These are phyloP conservation scores for Williopsis jadinii DNA, from an alignment of 1,139 yeast genomes.

Conservation along the genomic window DNA sequence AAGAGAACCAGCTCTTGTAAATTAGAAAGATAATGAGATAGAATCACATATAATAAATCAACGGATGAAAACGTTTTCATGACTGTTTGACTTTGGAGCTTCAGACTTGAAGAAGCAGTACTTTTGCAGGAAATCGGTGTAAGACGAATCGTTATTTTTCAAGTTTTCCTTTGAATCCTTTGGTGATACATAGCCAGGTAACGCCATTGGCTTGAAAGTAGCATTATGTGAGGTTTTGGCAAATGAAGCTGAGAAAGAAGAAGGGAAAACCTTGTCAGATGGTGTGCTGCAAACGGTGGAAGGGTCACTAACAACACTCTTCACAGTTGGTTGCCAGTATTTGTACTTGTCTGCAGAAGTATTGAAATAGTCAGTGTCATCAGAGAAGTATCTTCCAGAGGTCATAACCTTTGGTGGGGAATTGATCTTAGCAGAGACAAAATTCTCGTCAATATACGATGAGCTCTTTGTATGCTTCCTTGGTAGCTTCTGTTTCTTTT, in stretches of 20 bases:
- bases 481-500: conserved; percentile 1
- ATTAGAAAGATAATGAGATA: no score
- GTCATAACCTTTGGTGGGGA: conserved; percentile 9
- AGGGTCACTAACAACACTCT: conserved; percentile 1
- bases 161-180: background rate
- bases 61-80: no score
- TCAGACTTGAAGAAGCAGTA: conserved; percentile 22
- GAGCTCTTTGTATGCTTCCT: conserved; percentile 3
- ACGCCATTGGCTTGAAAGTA: background rate
- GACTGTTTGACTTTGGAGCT: conserved; percentile 3
- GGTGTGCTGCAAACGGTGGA: conserved; percentile 10
- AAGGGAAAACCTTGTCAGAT: background rate
- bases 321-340: conserved; percentile 8
- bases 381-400: conserved; percentile 18
- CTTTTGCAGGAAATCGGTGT: conserved; percentile 20
- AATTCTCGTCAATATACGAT: conserved; percentile 10
- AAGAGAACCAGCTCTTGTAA: no score
- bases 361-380: conserved; percentile 22
- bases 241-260: background rate
- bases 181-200: background rate
- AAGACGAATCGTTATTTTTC: conserved; percentile 6
- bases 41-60: no score
- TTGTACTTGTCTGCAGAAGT: conserved; percentile 10
- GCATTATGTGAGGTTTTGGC: conserved; percentile 5
- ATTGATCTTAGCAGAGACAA: conserved; percentile 8